Evolutionary conservation across 768 basidiomycete genomes (phyloP).

Genomic region (Lentinula sp.): DNA sequence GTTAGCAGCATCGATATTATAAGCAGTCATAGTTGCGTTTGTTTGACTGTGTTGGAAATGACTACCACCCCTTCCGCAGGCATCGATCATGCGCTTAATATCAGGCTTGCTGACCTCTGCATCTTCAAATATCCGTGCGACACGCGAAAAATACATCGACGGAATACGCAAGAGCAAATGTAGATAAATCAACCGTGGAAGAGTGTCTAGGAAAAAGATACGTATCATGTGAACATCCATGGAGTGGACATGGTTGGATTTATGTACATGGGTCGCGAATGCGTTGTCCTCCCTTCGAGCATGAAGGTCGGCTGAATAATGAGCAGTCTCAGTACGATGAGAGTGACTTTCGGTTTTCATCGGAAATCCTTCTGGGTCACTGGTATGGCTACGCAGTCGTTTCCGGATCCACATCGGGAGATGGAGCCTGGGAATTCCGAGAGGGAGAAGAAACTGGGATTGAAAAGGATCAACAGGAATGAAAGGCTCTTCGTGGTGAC

Average conservation of each 20-base stretch:
- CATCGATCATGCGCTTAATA: conserved; percentile 46
- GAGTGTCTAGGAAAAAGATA: conserved; percentile 28
- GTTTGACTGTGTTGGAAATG: background rate
- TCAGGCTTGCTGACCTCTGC: conserved; percentile 75
- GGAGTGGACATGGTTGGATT: background rate
- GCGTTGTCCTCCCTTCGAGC: background rate
- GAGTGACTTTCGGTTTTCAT: background rate
- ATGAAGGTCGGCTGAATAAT: background rate
- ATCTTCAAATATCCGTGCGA: conserved; percentile 70
- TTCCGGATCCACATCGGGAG: conserved; percentile 4
- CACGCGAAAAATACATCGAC: conserved; percentile 73
- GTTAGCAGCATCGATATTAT: background rate
- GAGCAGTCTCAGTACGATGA: background rate
- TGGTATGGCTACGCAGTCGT: conserved; percentile 20
- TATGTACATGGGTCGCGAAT: background rate
- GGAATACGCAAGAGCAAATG: conserved; percentile 61
- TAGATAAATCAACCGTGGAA: conserved; percentile 34
- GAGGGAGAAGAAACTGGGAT: conserved; percentile 18
- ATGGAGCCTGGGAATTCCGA: background rate
- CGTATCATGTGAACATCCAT: background rate
- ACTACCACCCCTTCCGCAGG: conserved; percentile 22
- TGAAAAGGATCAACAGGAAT: conserved; percentile 51
- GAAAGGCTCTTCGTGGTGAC: conserved; percentile 46
- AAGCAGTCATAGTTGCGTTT: background rate
- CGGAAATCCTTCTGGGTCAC: conserved; percentile 11